Evolutionary conservation across 2,329 filamentous ascomycete genomes (phyloP), one percentile per base, ranked within the genome.

Genomic region (Aphanocladium album): DNA sequence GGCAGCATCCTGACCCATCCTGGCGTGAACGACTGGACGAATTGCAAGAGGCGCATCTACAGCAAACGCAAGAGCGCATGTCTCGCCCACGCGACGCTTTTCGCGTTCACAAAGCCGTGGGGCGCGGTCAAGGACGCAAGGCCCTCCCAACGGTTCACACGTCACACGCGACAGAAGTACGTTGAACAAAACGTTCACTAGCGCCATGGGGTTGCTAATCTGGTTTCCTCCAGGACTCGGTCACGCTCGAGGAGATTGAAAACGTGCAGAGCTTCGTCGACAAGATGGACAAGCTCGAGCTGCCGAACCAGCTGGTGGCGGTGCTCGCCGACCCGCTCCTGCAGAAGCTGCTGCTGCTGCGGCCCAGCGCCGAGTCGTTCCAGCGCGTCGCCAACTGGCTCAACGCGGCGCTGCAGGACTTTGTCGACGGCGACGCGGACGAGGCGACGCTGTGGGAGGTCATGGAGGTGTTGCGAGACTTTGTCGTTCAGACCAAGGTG

Each of bases 261-360:
- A 87, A 80, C 63, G 86, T 86, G 14, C 78, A 85, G 25, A 80
- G 84, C 54, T 88, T 96, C 62, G 87, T 91, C 6, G 82, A 83
- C 49, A 89, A 84, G 60, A 73, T 96, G 9, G 90, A 96, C 66
- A 89, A 82, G 65, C 86, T 96, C 27, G 89, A 95, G 71, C 76
- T 92, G 45, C 91, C 91, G 0, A 92, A 89, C 64, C 91, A 96
- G 72, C 79, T 96, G 2, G 85, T 92, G 45, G 89, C 91, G 5
- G 85, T 90, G 4, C 77, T 96, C 16, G 84, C 83, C 2, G 89
- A 96, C 68, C 88, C 88, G 3, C 77, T 96, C 33, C 81, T 93
- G 1, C 90, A 93, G 70, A 95, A 93, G 69, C 78, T 93, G 25
- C 76, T 91, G 37, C 75, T 89, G n/a, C 75, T 90, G 33, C 81